Conservation (phyloP, 306 rosid species). For the Sesbania bispinosa region DNA sequence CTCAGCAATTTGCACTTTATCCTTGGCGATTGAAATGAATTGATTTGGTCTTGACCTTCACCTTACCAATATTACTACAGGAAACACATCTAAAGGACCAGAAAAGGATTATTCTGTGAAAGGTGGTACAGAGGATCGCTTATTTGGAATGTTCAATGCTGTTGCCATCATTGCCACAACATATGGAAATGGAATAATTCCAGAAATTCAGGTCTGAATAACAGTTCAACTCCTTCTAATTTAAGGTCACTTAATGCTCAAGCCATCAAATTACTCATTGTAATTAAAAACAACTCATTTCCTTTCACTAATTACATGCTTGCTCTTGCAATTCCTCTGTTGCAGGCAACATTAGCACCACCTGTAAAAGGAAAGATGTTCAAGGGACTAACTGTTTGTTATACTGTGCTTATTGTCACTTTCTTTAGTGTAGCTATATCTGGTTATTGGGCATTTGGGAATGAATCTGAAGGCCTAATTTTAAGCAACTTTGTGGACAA, state of each 20-base stretch:
- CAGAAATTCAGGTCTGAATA: conserved; percentile 71
- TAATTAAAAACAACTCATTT: not conserved
- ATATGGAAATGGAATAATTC: conserved; percentile 83
- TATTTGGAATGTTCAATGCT: conserved; percentile 74
- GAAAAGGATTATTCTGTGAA: conserved; percentile 59
- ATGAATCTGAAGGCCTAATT: conserved; percentile 47
- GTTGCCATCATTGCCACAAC: conserved; percentile 73
- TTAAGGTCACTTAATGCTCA: not conserved
- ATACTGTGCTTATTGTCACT: conserved; percentile 37
- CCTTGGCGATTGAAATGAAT: not conserved
- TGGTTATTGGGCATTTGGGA: conserved; percentile 92
- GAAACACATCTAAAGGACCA: conserved; percentile 62
- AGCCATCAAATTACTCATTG: not conserved
- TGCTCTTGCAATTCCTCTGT: not conserved
- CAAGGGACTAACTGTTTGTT: conserved; percentile 65
- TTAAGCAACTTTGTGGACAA: conserved; percentile 51
- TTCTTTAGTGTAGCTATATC: conserved; percentile 68
- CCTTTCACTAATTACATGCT: not conserved
- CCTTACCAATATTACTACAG: conserved; percentile 18
- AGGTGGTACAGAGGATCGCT: conserved; percentile 34
- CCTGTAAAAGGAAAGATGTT: conserved; percentile 88
- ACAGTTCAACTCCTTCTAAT: not conserved
- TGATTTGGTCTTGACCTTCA: not conserved
- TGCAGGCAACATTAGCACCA: conserved; percentile 77
- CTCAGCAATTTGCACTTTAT: not conserved